Conservation (phyloP, 176 grass and related monocot genomes). For the Areca catechu region DNA sequence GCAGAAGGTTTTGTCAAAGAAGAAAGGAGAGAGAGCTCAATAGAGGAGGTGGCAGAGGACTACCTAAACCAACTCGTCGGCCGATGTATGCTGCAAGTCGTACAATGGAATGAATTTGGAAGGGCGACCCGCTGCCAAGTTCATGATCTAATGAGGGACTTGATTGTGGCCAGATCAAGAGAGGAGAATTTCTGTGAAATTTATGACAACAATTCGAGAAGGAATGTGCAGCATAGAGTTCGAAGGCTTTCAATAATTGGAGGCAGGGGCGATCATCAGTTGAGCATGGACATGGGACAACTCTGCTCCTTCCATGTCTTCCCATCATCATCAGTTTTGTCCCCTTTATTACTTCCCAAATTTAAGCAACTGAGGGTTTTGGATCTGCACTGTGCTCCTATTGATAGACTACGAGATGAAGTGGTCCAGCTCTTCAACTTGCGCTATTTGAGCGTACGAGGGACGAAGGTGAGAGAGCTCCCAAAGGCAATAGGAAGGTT, state of each 20-base stretch:
- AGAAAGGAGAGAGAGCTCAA: not conserved
- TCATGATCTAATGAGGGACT: slow-evolving; percentile 29
- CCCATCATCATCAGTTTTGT: slow-evolving; percentile 10
- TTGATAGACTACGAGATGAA: slow-evolving; percentile 22
- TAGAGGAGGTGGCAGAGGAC: slow-evolving; percentile 22
- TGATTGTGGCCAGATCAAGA: slow-evolving; percentile 11
- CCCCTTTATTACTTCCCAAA: slow-evolving; percentile 20
- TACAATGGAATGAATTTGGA: slow-evolving; percentile 10
- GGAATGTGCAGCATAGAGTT: too few relatives aligned
- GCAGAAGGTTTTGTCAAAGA: slow-evolving; percentile 35
- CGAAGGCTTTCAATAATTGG: too few relatives aligned
- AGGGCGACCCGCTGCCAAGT: slow-evolving; percentile 16
- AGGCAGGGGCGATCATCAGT: too few relatives aligned
- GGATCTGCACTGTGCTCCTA: slow-evolving; percentile 25
- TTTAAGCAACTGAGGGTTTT: slow-evolving; percentile 23
- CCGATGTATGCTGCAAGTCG: slow-evolving; percentile 15
- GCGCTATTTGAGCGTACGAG: slow-evolving; percentile 29
- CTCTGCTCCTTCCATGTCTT: slow-evolving; percentile 32
- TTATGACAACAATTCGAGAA: not conserved
- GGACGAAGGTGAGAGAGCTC: slow-evolving; percentile 16
- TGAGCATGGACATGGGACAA: too few relatives aligned
- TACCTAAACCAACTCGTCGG: slow-evolving; percentile 18
- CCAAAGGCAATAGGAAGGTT: slow-evolving; percentile 27
- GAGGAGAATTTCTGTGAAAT: slow-evolving; percentile 15
- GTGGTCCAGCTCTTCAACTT: slow-evolving; percentile 33